Evolutionary conservation across 352 stramenopile genomes (phyloP), one percentile per base, ranked within the genome.

Genomic region (Albugo candida): DNA sequence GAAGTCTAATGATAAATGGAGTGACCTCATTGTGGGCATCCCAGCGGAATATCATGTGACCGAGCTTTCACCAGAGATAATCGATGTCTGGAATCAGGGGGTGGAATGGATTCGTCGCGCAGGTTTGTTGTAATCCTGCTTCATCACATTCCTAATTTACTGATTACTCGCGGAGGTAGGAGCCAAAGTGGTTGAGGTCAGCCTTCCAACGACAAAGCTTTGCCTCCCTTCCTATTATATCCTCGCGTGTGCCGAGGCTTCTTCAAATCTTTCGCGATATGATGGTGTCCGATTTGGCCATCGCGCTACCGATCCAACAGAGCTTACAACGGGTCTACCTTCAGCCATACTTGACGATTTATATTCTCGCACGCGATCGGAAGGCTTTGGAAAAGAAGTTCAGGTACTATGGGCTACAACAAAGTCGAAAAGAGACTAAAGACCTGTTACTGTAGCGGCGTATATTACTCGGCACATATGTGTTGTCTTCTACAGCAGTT

Each of bases 161-260:
- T 16, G n/a, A 14, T 31, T 31, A 31, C 24, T 10, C 24, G 24
- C 24, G 40, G 8, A 16, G 13, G 35, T 38, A 70, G 65, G 72
- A 38, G 78, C 73, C 18, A 67, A 83, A 49, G 67, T 88, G n/a
- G 67, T 87, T 36, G 70, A 60, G 36, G 59, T 85, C 2, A 87
- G 75, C 10, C 55, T 92, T 13, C 75, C 75, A 1, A 83, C 72
- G 13, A 88, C 61, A 18, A 92, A 75, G 68, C 64, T 84, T 19
- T 92, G 84, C 19, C 82, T 98, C 36, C 79, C 94, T 34, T 81
- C 93, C 1, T 99, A 99, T 59, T 98, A 99, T 59, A 95, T 98
- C n/a, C 61, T 98, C 36, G 92, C 93, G 11, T 96, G 89, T 54
- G 94, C 94, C 1, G 95, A 99, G 66, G 95, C 95, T 11, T 97